phyloP scores from a whole-genome alignment of 768 basidiomycete genomes.

The Mycena filopes region DNA sequence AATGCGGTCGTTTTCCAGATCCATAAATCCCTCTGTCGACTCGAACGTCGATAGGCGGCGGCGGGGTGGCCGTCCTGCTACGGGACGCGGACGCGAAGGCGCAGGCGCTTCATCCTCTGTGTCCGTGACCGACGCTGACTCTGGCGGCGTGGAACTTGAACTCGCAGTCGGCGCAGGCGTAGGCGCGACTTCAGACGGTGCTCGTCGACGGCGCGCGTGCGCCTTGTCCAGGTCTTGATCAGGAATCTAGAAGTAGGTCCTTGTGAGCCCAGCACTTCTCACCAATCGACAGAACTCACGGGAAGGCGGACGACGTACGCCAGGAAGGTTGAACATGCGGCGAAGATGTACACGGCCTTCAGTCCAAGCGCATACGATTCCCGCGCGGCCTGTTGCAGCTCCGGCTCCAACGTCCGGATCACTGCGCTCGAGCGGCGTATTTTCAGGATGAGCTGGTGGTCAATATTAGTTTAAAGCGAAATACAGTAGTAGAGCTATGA shows the following conservation, averaged over 20 bases:
- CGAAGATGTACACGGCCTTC: conserved; percentile 71
- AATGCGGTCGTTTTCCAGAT: conserved; percentile 16
- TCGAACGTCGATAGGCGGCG: conserved; percentile 62
- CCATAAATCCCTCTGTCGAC: conserved; percentile 57
- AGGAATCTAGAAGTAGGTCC: conserved; percentile 23
- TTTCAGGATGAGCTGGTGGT: background rate
- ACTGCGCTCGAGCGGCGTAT: background rate
- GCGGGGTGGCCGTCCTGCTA: conserved; percentile 36
- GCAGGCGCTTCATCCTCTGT: conserved; percentile 3
- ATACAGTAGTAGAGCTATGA: conserved; percentile 42
- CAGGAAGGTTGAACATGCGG: conserved; percentile 65
- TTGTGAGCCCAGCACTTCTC: too few relatives aligned
- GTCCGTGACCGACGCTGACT: background rate
- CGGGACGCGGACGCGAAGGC: too few relatives aligned
- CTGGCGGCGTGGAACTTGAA: background rate
- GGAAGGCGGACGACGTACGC: conserved; percentile 72
- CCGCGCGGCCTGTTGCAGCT: background rate
- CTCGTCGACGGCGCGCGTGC: conserved; percentile 5
- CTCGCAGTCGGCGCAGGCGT: conserved; percentile 13
- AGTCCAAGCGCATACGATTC: conserved; percentile 50
- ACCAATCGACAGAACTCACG: conserved; percentile 47
- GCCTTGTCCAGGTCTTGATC: conserved; percentile 30
- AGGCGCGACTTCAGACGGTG: background rate
- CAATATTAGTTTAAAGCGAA: too few relatives aligned
- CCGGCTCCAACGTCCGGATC: background rate